Base-by-base conservation (phyloP, 371 early-diverging fungal genomes). In the Mucor piriformis region DNA sequence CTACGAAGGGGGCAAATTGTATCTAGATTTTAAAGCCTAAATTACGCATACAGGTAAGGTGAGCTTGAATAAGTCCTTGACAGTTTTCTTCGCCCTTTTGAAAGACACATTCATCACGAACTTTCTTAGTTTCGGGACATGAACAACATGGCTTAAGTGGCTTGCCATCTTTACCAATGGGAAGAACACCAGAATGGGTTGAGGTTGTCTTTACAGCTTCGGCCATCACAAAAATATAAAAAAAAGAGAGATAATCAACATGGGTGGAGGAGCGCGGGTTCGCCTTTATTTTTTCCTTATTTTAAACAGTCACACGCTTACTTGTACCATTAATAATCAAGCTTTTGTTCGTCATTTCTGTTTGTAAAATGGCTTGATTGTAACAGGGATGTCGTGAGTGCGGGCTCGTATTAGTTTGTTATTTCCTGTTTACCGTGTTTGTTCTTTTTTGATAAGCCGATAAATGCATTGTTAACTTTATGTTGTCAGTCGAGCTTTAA, bases 101-200 rank as follows among this genome's bases (percentile, higher is more conserved):
- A 53, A 98, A 84, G 47, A 92, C 89, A 65, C 98, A 98, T 38
- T 89, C 84, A 73, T 97, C 97, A 57, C 97, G 86, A 40, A 77
- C 86, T 70, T 88, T 90, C 65, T 95, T 91, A 11, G 98, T 97
- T 59, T 96, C 98, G 16, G 94, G 95, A 70, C 98, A 97, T 11
- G 94, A 94, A 69, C 97, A 96, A 85, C 98, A 97, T 21, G 98
- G 97, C 81, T 95, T 96, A 69, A 87, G 73, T 40, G 83, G 84
- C 57, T 86, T 85, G 53, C 85, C 86, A 54, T 86, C 86, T 48
- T 69, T 63, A 25, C 77, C 81, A 38, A 77, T 68, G 37, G 81
- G 81, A 18, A 81, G 69, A 51, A 69, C 64, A 48, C 80, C 77
- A 27, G 80, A 79, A 42, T 69, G 67, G 6, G 76, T 76, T 13